Conservation (phyloP, 2,329 filamentous ascomycete genomes). For the Capronia coronata region DNA sequence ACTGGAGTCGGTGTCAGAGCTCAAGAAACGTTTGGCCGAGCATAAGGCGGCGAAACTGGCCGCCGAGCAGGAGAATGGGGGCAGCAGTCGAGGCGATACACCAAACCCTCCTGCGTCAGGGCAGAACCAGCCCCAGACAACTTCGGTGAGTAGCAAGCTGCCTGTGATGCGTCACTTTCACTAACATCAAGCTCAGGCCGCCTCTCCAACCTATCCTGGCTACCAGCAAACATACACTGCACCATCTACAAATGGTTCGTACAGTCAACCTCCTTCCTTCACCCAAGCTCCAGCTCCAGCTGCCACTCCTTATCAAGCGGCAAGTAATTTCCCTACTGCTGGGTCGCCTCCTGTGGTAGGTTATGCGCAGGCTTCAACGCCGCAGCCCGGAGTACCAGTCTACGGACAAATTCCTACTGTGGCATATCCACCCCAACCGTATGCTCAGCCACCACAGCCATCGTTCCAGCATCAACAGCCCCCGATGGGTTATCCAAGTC, state of each 20-base stretch:
- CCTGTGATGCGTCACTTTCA: background rate
- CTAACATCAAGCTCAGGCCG: slow-evolving; percentile 15
- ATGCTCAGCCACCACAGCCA: slow-evolving; percentile 23
- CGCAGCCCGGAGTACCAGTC: slow-evolving; percentile 23
- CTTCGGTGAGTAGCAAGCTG: slow-evolving; percentile 41
- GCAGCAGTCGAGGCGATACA: slow-evolving; percentile 53
- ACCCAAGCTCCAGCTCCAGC: slow-evolving; percentile 17
- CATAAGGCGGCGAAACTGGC: slow-evolving; percentile 59
- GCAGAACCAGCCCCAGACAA: slow-evolving; percentile 35
- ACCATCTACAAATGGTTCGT: slow-evolving; percentile 25
- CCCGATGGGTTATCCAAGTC: slow-evolving; percentile 24
- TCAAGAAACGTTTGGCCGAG: slow-evolving; percentile 73
- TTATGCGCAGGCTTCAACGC: slow-evolving; percentile 28
- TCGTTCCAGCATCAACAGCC: slow-evolving; percentile 23
- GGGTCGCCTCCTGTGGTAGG: slow-evolving; percentile 14
- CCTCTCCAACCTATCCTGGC: slow-evolving; percentile 19
- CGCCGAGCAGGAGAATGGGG: slow-evolving; percentile 53
- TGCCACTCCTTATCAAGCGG: slow-evolving; percentile 17
- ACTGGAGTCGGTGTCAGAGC: slow-evolving; percentile 66
- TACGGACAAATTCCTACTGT: slow-evolving; percentile 18
- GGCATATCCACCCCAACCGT: slow-evolving; percentile 20
- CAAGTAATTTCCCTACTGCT: slow-evolving; percentile 10
- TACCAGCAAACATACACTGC: slow-evolving; percentile 26
- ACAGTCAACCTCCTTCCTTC: slow-evolving; percentile 23
- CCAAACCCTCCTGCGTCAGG: slow-evolving; percentile 46